phyloP scores from a whole-genome alignment of 2,329 filamentous ascomycete species.

The Cytospora leucostoma region DNA sequence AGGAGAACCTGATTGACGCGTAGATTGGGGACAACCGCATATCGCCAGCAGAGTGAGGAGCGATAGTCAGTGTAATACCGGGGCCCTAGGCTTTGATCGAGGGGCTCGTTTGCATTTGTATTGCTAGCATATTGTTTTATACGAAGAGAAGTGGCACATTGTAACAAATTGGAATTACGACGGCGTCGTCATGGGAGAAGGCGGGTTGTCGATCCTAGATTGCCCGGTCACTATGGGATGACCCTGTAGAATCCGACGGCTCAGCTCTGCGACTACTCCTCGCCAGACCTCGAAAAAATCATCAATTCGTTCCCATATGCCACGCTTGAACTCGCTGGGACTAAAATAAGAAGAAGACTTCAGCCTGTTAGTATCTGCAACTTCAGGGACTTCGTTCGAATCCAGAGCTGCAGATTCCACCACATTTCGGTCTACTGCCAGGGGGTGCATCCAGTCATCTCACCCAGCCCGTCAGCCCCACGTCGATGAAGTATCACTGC shows the following conservation, averaged over 20 bases:
- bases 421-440: no score
- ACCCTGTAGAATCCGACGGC: neutral
- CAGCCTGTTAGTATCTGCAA: no score
- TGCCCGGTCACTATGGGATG: neutral
- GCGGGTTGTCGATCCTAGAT: neutral
- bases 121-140: slow-evolving; percentile 25
- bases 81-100: slow-evolving; percentile 17
- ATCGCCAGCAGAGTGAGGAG: neutral
- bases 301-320: no score
- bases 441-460: neutral
- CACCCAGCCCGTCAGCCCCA: slow-evolving; percentile 4
- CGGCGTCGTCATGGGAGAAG: slow-evolving; percentile 3
- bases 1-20: slow-evolving; percentile 42
- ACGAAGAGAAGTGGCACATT: slow-evolving; percentile 22
- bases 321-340: no score
- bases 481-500: slow-evolving; percentile 6
- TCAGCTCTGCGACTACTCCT: neutral
- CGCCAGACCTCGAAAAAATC: no score
- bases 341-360: no score
- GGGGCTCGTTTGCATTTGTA: slow-evolving; percentile 25
- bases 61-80: slow-evolving; percentile 3
- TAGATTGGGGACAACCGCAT: slow-evolving; percentile 27
- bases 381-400: no score
- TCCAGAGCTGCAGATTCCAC: no score
- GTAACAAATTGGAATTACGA: slow-evolving; percentile 18